Base-by-base conservation (phyloP, 352 stramenopile genomes). In the Aphanomyces cochlioides region DNA sequence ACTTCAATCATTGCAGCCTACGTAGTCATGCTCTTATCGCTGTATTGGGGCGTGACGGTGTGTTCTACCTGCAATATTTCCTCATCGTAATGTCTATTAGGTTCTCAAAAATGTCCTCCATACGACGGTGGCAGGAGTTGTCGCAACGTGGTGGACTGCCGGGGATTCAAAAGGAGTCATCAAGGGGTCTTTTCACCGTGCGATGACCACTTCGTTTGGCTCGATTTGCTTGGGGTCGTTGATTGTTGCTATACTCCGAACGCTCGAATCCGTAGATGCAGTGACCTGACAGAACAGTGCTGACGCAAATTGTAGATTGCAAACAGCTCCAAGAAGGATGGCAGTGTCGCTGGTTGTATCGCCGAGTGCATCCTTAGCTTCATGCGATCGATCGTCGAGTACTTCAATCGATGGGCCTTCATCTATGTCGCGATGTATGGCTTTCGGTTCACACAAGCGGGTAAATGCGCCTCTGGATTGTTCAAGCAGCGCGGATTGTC, bases 141-240 rank as follows among this genome's bases (percentile, higher is more conserved):
- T 97, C 15, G 88, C 79, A 21, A 93, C 81, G 59, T 98, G 92
- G 92, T 81, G 84, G 81, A 75, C 88, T 66, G 41, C 65, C 75
- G 40, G 83, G 74, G 41, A 17, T 19, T 8, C 43, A 13, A 10
- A 2, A 17, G 17, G 2, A 50, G 43, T n/a, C 43, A 84, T 76
- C 7, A 73, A 74, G 7, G 73, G 79, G 6, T 81, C 95, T 5
- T 74, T 80, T 3, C 57, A 57, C 19, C 81, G 88, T 40, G 80
- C 85, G 21, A 78, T 84, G 6, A 97, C 89, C 38, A 81, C 84
- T n/a, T 88, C 87, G 47, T 90, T 96, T 50, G 91, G 90, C 56
- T 91, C 80, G 40, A 96, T 97, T 63, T 96, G 78, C 77, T 88
- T 92, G 65, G 84, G 84, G 12, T 90, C 83, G 41, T 77, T 92